Evolutionary conservation across 805 yeast genomes (phyloP), one percentile per base, ranked within the genome.

Genomic region (Ogataea angusta): DNA sequence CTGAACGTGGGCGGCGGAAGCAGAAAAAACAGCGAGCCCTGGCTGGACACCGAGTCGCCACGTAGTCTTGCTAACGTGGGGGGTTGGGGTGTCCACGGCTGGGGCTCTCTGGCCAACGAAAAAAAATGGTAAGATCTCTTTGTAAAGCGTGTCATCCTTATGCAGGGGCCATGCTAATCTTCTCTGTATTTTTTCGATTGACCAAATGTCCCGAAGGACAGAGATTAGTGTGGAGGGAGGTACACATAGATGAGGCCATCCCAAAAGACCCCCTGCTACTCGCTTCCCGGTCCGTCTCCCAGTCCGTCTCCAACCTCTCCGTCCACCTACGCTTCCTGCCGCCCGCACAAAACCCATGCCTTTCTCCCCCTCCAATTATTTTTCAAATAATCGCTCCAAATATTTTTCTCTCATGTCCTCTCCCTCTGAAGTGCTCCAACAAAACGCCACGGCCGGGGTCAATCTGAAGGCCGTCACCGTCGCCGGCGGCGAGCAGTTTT

Each of bases 91-190:
- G 5, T 30, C 23, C 13, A 3, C n/a, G 17, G 12, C 27, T 10
- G 12, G n/a, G 4, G 16, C 12, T 12, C 10, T 12, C 10, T 5
- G 14, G 21, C 13, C 10, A n/a, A 19, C 30, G 13, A 40, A 85
- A 88, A 87, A 86, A 86, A 84, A 82, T 75, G 69, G 69, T 78
- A 85, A 88, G 66, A 91, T 90, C 98, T 91, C 97, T 91, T 91
- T 91, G 97, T 88, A 89, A 83, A 90, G 96, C 97, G 97, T 95
- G 96, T 90, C 98, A 91, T 91, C 98, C 96, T 93, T 93, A 93
- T 91, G 98, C 98, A 91, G 96, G 98, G 98, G 96, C 96, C 95
- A 95, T 93, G 98, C 98, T 91, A 90, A 91, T 93, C 98, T 91
- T 91, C 99, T 91, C 98, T 91, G 99, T 91, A 91, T 91, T 89